Percentiles rank a stretch among this genome's conserved stretches.
Evolutionary conservation across 1,139 yeast species (phyloP).

Genomic region (Blastobotrys apis): DNA sequence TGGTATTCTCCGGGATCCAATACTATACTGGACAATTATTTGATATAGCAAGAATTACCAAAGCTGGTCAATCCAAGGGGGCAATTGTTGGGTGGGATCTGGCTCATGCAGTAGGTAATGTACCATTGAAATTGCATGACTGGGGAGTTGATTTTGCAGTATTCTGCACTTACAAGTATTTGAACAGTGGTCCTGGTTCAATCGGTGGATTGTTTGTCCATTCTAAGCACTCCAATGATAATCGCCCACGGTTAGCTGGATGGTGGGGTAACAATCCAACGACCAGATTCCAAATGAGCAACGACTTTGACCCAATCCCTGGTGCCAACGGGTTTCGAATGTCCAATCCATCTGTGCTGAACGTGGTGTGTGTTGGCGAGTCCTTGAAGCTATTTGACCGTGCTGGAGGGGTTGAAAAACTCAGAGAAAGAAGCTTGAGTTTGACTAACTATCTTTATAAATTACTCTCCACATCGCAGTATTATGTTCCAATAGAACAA

Average conservation of each 20-base stretch:
- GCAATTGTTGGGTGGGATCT: conserved; percentile 88
- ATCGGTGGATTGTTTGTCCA: conserved; percentile 81
- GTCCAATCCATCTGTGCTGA: conserved; percentile 88
- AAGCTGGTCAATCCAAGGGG: conserved; percentile 49
- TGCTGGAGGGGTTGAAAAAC: conserved; percentile 58
- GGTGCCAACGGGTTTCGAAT: conserved; percentile 87
- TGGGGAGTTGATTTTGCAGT: conserved; percentile 93
- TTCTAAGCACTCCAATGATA: conserved; percentile 39
- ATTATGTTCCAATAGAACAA: conserved; percentile 39
- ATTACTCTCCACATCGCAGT: conserved; percentile 40
- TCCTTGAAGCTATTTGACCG: conserved; percentile 58
- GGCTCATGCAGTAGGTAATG: conserved; percentile 93
- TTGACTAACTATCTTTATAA: conserved; percentile 57
- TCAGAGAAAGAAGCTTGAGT: conserved; percentile 54
- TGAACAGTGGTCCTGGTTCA: conserved; percentile 91
- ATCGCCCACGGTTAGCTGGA: conserved; percentile 75
- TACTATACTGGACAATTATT: conserved; percentile 89
- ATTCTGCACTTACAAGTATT: conserved; percentile 90
- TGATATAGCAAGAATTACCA: conserved; percentile 65
- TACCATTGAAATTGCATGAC: conserved; percentile 67
- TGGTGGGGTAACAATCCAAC: conserved; percentile 91
- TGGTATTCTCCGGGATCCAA: conserved; percentile 84
- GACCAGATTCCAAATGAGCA: conserved; percentile 75
- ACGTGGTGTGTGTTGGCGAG: conserved; percentile 65
- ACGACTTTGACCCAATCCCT: conserved; percentile 68